These are phyloP conservation scores for Irpex sp. DNA, from an alignment of 1,284 basidiomycete species.

Conservation along the genomic window DNA sequence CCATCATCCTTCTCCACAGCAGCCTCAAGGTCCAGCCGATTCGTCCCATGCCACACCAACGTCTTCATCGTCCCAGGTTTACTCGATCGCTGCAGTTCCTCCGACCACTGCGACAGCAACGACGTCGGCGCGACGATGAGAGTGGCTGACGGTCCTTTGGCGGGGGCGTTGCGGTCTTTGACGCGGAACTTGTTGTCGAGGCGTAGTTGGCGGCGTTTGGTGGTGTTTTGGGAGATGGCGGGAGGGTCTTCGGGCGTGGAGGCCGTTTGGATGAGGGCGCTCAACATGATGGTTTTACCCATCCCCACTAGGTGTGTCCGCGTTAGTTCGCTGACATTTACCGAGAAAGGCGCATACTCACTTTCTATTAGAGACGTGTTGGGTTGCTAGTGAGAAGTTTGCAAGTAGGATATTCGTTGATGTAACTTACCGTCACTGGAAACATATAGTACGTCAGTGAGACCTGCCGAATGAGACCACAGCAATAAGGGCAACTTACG, in stretches of 20 bases:
- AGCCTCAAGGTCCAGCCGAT: constrained; percentile 68
- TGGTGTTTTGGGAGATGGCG: constrained; percentile 23
- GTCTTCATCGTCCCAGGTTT: constrained; percentile 67
- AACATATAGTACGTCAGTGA: background rate
- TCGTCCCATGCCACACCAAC: constrained; percentile 85
- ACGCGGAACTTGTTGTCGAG: constrained; percentile 60
- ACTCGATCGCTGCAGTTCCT: constrained; percentile 78
- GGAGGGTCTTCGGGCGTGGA: constrained; percentile 40
- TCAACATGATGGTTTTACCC: constrained; percentile 97
- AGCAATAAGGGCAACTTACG: constrained; percentile 49
- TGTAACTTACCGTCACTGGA: background rate
- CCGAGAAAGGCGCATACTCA: background rate
- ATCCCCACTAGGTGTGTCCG: constrained; percentile 68
- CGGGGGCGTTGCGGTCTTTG: constrained; percentile 18
- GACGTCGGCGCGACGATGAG: constrained; percentile 94
- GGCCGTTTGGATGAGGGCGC: constrained; percentile 85
- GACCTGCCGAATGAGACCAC: background rate
- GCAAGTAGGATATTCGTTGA: background rate
- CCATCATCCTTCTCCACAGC: constrained; percentile 25
- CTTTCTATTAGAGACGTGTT: constrained; percentile 2
- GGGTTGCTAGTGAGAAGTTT: background rate
- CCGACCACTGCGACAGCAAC: constrained; percentile 86
- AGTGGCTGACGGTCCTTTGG: constrained; percentile 53
- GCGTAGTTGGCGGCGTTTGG: constrained; percentile 54
- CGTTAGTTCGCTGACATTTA: background rate